Evolutionary conservation across 192 early-diverging fungal genomes (phyloP), one percentile per base, ranked within the genome.

Genomic region (Entophlyctis luteolus): DNA sequence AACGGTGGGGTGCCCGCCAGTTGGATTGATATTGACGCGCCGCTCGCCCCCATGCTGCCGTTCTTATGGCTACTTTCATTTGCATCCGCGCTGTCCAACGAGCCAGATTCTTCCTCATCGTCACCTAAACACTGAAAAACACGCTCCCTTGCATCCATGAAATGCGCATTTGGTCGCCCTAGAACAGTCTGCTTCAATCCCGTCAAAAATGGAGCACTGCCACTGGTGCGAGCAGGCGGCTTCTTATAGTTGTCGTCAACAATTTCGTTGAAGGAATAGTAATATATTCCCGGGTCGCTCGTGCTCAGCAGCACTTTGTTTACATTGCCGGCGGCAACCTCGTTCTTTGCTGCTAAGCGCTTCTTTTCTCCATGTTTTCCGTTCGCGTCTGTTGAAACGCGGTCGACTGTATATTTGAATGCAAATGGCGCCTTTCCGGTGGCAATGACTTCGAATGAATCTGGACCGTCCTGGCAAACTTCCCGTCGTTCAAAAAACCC

Each of bases 161-260:
- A 81, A 12, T 47, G 38, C 3, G 79, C 81, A n/a, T 25, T 73
- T 14, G 81, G 81, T 22, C 55, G 42, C 0, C 48, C 47, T 33
- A 74, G 20, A 14, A 83, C 75, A 4, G 32, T 29, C 50, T 80
- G 78, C 29, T 72, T 38, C 1, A 80, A 56, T 0, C 33, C 50
- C 25, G 53, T 25, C 16, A 38, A 27, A 20, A 35, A 20, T 28
- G 29, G 6, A 6, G 31, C 22, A 12, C 12, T 32, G 29, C 45
- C 14, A 12, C 23, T 35, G 12, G 12, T 10, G 25, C 54, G 39
- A 28, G n/a, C 25, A 29, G 57, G 42, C 10, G 70, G 53, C 32
- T 29, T 50, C 22, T 59, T 60, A 71, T 83, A 83, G 55, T 83
- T 80, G 53, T 70, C 77, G 55, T 83, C 81, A 12, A 68, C 20